Conservation (phyloP, 2,329 filamentous ascomycete genomes). For the Blumeria graminis region DNA sequence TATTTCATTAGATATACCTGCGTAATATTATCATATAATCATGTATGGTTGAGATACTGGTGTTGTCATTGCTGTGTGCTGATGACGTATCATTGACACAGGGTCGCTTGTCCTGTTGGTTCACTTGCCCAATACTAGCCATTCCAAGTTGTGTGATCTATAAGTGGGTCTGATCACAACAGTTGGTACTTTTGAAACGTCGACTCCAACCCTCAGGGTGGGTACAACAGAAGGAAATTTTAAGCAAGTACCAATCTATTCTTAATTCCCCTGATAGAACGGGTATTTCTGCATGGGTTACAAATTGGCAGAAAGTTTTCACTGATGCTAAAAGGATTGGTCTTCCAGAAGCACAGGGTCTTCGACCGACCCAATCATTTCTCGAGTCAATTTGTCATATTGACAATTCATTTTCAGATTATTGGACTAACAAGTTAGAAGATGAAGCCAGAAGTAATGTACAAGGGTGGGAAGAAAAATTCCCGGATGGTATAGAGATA, state of each 20-base stretch:
- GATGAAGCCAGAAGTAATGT: not conserved
- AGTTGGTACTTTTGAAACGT: not conserved
- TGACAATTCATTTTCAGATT: not conserved
- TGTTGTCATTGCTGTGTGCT: too few relatives aligned
- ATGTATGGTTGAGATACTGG: too few relatives aligned
- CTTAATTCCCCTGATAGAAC: not conserved
- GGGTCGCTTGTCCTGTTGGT: too few relatives aligned
- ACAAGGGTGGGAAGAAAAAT: not conserved
- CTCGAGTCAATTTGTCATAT: not conserved
- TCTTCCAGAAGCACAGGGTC: not conserved
- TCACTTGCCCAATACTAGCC: too few relatives aligned
- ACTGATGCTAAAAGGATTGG: not conserved
- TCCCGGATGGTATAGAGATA: not conserved
- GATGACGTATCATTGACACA: too few relatives aligned
- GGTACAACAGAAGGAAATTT: not conserved
- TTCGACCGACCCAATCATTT: not conserved
- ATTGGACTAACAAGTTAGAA: not conserved
- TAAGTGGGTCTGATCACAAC: too few relatives aligned
- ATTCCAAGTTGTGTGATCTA: too few relatives aligned
- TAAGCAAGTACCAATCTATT: not conserved
- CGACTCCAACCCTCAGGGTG: not conserved
- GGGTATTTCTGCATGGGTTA: not conserved
- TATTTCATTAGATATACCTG: too few relatives aligned
- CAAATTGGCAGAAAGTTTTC: not conserved
- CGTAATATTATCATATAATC: too few relatives aligned